Evolutionary conservation across 164 flowering plant species (phyloP).

Genomic region (Umbellularia californica): DNA sequence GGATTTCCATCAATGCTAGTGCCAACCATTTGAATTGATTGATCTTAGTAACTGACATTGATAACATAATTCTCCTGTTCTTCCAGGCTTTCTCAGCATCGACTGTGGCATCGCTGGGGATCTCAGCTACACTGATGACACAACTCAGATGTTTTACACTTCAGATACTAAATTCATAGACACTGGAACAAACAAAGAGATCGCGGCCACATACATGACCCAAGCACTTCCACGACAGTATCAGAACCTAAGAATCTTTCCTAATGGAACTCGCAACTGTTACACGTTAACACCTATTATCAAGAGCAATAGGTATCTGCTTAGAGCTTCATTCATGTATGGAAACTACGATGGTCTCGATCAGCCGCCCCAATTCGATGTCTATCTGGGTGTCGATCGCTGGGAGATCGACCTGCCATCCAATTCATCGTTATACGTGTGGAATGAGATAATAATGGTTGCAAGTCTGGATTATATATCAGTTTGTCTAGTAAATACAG

Average conservation of each 20-base stretch:
- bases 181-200: background rate
- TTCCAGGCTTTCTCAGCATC: conserved; percentile 11
- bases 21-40: too few relatives aligned
- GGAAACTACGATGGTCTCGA: conserved; percentile 24
- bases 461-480: conserved; percentile 13
- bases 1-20: too few relatives aligned
- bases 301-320: conserved; percentile 4
- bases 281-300: conserved; percentile 2
- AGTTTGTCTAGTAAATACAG: conserved; percentile 40
- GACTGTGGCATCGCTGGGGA: conserved; percentile 9
- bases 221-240: background rate
- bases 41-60: too few relatives aligned
- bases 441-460: conserved; percentile 25
- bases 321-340: conserved; percentile 15
- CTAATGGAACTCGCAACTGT: conserved; percentile 5
- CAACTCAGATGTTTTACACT: conserved; percentile 1
- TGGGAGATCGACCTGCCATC: conserved; percentile 28
- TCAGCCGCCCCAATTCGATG: conserved; percentile 31
- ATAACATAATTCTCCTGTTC: too few relatives aligned
- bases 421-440: conserved; percentile 1
- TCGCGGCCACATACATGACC: background rate
- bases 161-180: conserved; percentile 9
- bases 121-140: conserved; percentile 5
- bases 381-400: conserved; percentile 28
- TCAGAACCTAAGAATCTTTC: conserved; percentile 8